Conservation (phyloP, 2,329 filamentous ascomycete species). For the Talaromyces amestolkiae region DNA sequence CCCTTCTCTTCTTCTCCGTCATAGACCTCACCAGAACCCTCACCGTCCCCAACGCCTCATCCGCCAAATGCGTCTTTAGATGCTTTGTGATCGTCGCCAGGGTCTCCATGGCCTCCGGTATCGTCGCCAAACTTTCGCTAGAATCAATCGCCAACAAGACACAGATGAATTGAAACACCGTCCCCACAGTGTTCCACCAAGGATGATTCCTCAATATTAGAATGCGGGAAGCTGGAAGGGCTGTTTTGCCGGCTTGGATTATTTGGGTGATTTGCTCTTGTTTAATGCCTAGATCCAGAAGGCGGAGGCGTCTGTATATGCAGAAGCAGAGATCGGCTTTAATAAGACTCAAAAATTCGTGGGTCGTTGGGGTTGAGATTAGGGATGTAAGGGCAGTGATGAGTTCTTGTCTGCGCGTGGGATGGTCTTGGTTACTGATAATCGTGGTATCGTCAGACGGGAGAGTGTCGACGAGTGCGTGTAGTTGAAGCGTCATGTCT, state of each 20-base stretch:
- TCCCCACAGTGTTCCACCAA: slow-evolving; percentile 47
- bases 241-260: slow-evolving; percentile 34
- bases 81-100: slow-evolving; percentile 38
- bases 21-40: slow-evolving; percentile 26
- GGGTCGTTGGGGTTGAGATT: slow-evolving; percentile 19
- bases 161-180: slow-evolving; percentile 45
- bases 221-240: slow-evolving; percentile 35
- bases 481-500: slow-evolving; percentile 25
- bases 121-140: slow-evolving; percentile 33
- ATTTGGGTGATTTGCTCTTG: slow-evolving; percentile 39
- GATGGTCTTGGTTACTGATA: slow-evolving; percentile 12
- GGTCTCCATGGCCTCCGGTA: slow-evolving; percentile 38
- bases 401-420: slow-evolving; percentile 15
- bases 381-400: slow-evolving; percentile 20
- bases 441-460: slow-evolving; percentile 13
- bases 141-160: slow-evolving; percentile 43
- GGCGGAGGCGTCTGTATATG: slow-evolving; percentile 43
- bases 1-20: slow-evolving; percentile 27
- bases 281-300: slow-evolving; percentile 38
- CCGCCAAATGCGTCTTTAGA: slow-evolving; percentile 31
- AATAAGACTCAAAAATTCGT: slow-evolving; percentile 34
- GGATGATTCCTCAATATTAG: slow-evolving; percentile 36
- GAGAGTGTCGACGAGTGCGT: slow-evolving; percentile 19
- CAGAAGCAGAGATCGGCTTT: slow-evolving; percentile 32
- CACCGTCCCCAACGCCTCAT: slow-evolving; percentile 33